Percentiles rank a stretch among this genome's conserved stretches.
Conservation (phyloP, 1,284 basidiomycete species). For the Leccinum subfulvum region DNA sequence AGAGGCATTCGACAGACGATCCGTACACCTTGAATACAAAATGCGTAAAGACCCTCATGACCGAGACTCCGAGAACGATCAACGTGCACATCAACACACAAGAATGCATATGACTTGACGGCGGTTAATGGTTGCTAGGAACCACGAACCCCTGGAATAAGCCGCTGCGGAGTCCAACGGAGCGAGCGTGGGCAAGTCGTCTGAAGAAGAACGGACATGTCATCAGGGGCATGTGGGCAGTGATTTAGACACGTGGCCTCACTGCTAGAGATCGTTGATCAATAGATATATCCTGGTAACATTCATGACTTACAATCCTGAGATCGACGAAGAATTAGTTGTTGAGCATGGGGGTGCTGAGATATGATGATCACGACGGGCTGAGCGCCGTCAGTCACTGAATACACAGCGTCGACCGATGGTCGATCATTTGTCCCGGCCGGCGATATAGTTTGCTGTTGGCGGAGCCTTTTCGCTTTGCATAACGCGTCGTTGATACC, state of each 20-base stretch:
- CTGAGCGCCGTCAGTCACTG: too few species aligned
- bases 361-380: too few species aligned
- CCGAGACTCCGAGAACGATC: constrained; percentile 51
- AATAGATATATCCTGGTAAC: too few species aligned
- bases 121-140: constrained; percentile 57
- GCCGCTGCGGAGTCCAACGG: constrained; percentile 35
- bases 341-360: too few species aligned
- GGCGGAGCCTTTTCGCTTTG: too few species aligned
- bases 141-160: neutral
- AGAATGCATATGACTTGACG: constrained; percentile 50
- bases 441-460: too few species aligned
- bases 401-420: too few species aligned
- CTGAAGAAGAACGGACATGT: constrained; percentile 30
- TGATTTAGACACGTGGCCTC: constrained; percentile 21
- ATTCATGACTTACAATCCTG: too few species aligned
- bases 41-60: constrained; percentile 50
- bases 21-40: constrained; percentile 61
- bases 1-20: neutral
- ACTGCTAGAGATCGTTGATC: constrained; percentile 33
- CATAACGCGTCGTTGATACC: too few species aligned
- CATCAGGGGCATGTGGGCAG: constrained; percentile 11
- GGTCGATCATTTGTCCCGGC: too few species aligned
- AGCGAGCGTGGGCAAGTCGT: constrained; percentile 48
- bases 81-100: constrained; percentile 42
- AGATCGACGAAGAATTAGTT: too few species aligned